phyloP scores from a whole-genome alignment of 805 yeast species.

The Sugiyamaella valdiviana region DNA sequence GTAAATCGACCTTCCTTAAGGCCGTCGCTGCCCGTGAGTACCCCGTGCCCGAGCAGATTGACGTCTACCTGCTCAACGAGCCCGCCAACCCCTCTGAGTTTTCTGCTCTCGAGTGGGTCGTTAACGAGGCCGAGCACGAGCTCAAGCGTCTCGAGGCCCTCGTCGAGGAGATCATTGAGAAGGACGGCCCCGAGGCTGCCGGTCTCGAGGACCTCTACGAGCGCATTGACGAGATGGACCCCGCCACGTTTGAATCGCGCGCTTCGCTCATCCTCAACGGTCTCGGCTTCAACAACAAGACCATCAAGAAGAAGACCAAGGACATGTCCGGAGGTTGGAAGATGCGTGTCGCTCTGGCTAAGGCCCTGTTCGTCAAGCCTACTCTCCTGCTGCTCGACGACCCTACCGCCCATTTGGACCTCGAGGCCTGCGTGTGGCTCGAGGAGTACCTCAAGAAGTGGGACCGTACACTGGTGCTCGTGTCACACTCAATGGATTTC shows the following conservation, averaged over 20 bases:
- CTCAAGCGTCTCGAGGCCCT: slow-evolving; percentile 83
- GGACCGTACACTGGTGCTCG: slow-evolving; percentile 88
- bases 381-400: slow-evolving; percentile 91
- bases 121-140: slow-evolving; percentile 91
- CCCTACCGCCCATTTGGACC: slow-evolving; percentile 98
- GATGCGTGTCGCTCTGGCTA: slow-evolving; percentile 98
- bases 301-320: slow-evolving; percentile 89
- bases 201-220: slow-evolving; percentile 84
- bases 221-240: slow-evolving; percentile 93
- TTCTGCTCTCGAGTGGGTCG: slow-evolving; percentile 93
- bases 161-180: slow-evolving; percentile 83
- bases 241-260: slow-evolving; percentile 90
- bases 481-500: slow-evolving; percentile 99
- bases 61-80: slow-evolving; percentile 88
- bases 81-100: slow-evolving; percentile 93
- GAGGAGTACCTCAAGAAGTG: slow-evolving; percentile 95
- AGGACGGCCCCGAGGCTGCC: slow-evolving; percentile 91
- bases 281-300: slow-evolving; percentile 86
- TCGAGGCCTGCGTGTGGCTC: slow-evolving; percentile 99
- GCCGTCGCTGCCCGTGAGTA: slow-evolving; percentile 93
- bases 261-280: slow-evolving; percentile 95
- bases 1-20: slow-evolving; percentile 91
- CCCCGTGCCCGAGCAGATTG: slow-evolving; percentile 89
- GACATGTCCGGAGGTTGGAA: slow-evolving; percentile 99
- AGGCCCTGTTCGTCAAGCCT: slow-evolving; percentile 97